A percentile compares a stretch with the other conserved stretches of the same genome.
These are phyloP conservation scores for Spinacia oleracea DNA, from an alignment of 179 eudicot genomes.

Conservation along the genomic window DNA sequence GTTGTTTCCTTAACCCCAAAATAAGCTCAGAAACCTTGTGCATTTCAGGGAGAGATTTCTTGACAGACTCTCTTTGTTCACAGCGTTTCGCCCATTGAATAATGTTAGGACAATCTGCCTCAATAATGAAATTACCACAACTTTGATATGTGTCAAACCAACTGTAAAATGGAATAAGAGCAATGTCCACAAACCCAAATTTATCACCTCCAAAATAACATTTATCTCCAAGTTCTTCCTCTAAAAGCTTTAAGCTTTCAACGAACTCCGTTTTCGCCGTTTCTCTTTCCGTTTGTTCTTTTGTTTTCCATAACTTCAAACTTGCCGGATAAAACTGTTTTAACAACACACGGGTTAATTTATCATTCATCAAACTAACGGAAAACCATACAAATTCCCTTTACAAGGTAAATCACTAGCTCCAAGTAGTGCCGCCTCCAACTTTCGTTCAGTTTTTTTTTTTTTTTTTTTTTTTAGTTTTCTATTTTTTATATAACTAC, in stretches of 20 bases:
- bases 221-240: constrained; percentile 7
- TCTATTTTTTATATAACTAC: too few relatives aligned
- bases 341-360: too few relatives aligned
- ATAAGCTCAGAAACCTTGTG: neutral
- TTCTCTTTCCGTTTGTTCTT: neutral
- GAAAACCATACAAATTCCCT: too few relatives aligned
- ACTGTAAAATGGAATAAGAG: neutral
- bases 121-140: neutral
- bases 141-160: constrained; percentile 1
- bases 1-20: neutral
- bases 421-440: too few relatives aligned
- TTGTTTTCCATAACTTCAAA: neutral
- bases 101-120: constrained; percentile 9
- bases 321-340: constrained; percentile 6
- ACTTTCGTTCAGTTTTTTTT: too few relatives aligned
- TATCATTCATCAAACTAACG: too few relatives aligned
- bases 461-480: too few relatives aligned
- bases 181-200: constrained; percentile 16
- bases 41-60: constrained; percentile 6
- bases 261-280: constrained; percentile 5
- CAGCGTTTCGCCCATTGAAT: constrained; percentile 9
- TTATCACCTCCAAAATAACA: constrained; percentile 12
- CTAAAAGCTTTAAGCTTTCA: neutral
- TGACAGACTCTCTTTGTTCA: constrained; percentile 8
- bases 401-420: too few relatives aligned